phyloP scores from a whole-genome alignment of 140 eudicot genomes.

The Anethum foeniculum region DNA sequence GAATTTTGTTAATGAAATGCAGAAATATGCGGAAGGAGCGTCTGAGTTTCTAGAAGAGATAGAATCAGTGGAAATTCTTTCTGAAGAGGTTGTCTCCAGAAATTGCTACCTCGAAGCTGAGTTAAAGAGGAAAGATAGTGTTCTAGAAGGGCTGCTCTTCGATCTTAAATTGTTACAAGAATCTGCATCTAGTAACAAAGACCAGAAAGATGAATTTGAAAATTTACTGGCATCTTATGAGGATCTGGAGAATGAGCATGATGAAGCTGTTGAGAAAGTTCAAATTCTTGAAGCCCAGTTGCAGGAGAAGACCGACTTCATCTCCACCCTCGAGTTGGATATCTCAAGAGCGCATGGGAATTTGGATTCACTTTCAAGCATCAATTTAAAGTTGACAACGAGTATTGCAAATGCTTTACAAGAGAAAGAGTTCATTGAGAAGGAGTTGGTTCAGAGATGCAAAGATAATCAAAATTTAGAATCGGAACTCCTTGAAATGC shows the following conservation, averaged over 20 bases:
- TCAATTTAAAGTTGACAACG: constrained; percentile 39
- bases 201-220: constrained; percentile 59
- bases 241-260: constrained; percentile 42
- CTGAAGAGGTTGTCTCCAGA: constrained; percentile 35
- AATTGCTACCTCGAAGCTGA: constrained; percentile 40
- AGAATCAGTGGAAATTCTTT: constrained; percentile 39
- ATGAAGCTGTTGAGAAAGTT: constrained; percentile 33
- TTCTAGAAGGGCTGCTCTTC: constrained; percentile 59
- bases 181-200: constrained; percentile 57
- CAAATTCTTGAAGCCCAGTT: constrained; percentile 60
- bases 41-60: constrained; percentile 30
- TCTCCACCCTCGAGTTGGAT: constrained; percentile 47
- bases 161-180: constrained; percentile 78
- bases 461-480: constrained; percentile 44
- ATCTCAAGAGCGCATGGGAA: constrained; percentile 32
- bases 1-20: constrained; percentile 31
- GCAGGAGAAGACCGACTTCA: constrained; percentile 38
- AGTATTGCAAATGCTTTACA: constrained; percentile 39
- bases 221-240: constrained; percentile 37
- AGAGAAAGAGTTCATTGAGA: constrained; percentile 41
- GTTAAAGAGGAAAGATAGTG: constrained; percentile 65
- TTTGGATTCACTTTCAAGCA: constrained; percentile 34
- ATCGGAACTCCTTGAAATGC: constrained; percentile 49
- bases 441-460: constrained; percentile 42
- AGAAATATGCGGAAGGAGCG: constrained; percentile 22